Conservation (phyloP, 352 stramenopile species). For the Pythium oligandrum region DNA sequence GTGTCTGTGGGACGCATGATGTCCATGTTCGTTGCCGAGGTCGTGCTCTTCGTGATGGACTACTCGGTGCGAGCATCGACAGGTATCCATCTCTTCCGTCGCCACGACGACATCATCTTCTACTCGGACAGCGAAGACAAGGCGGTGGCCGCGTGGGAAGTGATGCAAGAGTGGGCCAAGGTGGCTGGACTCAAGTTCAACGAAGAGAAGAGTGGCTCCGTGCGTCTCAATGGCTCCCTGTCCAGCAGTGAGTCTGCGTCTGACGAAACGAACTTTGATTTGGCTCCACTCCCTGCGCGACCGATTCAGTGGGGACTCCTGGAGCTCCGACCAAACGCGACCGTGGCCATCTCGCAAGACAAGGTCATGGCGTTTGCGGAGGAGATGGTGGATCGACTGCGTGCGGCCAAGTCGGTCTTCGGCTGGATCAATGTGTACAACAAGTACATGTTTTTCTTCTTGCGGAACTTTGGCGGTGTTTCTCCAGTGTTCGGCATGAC, state of each 20-base stretch:
- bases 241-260: constrained; percentile 1
- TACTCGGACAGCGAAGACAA: constrained; percentile 28
- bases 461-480: constrained; percentile 38
- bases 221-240: constrained; percentile 14
- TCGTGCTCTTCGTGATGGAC: constrained; percentile 44
- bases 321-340: constrained; percentile 31
- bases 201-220: constrained; percentile 33
- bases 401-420: constrained; percentile 28
- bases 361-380: constrained; percentile 29
- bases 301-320: constrained; percentile 42
- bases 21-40: constrained; percentile 36
- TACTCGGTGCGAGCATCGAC: constrained; percentile 29
- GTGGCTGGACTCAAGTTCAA: constrained; percentile 33
- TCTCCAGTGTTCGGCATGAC: constrained; percentile 10
- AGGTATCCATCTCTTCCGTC: constrained; percentile 30
- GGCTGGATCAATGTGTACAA: constrained; percentile 58
- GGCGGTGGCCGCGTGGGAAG: constrained; percentile 24
- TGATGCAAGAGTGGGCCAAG: constrained; percentile 26
- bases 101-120: constrained; percentile 49
- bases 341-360: constrained; percentile 26
- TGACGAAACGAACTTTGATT: constrained; percentile 6
- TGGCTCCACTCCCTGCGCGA: constrained; percentile 20
- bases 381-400: constrained; percentile 33
- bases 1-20: constrained; percentile 40
- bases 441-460: constrained; percentile 55